Base-by-base conservation (phyloP, 2,329 filamentous ascomycete species). In the Pyricularia sp. region DNA sequence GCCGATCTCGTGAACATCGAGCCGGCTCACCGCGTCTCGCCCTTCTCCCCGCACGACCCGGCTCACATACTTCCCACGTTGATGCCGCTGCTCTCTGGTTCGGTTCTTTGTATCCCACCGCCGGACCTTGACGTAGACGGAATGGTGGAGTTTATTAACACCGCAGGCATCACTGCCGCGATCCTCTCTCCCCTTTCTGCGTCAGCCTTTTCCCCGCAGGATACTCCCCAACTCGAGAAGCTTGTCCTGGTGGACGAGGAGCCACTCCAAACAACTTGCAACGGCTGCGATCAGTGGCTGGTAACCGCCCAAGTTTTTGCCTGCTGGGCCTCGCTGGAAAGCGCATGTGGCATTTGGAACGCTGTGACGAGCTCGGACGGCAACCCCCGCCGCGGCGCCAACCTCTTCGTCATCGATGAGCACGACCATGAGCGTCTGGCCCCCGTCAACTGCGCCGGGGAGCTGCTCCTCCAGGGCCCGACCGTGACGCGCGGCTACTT, bases 401-500 rank as follows among this genome's bases (percentile, higher is more conserved):
- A 58, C n/a, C 50, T 58, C n/a, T 58, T 58, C 50, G 50, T 58
- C n/a, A 10, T 58, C 50, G 50, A 58, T 14, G 9, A 23, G 4
- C 3, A 58, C 50, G n/a, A 58, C 50, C 50, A 58, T 23, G 50
- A 65, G 14, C 28, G 64, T 17, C 33, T 65, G 20, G 64, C 30
- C 6, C 64, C 31, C 4, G 30, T 67, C 26, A 28, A 17, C 42
- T 30, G 25, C 25, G 50, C n/a, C 10, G 94, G 94, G 55, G 94
- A 97, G 78, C 84, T 97, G 14, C 83, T 92, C 23, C 86, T 97
- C 25, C 91, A 92, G 76, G 88, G 87, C 0, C 93, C 93, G 0
- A 89, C 89, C 0, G 86, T 96, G 0, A 88, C 92, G 0, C 79
- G 97, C 0, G 94, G 94, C 0, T 97, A 97, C 73, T 80, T 97